Evolutionary conservation across 2,329 filamentous ascomycete species (phyloP).

Genomic region (Arthrobotrys pseudoclavata): DNA sequence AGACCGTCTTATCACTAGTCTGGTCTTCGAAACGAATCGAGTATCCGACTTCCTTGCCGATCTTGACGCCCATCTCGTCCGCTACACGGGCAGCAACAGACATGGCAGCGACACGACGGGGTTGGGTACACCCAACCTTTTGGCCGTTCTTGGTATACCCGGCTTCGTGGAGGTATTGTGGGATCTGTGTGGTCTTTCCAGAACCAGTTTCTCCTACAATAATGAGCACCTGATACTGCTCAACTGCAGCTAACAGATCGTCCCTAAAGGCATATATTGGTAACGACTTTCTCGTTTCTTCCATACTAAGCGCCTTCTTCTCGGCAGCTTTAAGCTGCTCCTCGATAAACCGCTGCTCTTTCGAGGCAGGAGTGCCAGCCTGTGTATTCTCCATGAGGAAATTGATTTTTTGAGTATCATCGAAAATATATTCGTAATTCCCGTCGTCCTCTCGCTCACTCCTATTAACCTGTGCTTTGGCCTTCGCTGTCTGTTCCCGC

Average conservation of each 20-base stretch:
- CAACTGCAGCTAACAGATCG: slow-evolving; percentile 86
- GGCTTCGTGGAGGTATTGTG: slow-evolving; percentile 92
- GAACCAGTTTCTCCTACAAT: slow-evolving; percentile 95
- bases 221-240: slow-evolving; percentile 86
- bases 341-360: slow-evolving; percentile 83
- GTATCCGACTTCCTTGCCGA: slow-evolving; percentile 94
- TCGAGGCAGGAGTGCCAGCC: slow-evolving; percentile 77
- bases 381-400: slow-evolving; percentile 84
- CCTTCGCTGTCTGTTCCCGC: slow-evolving; percentile 86
- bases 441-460: slow-evolving; percentile 81
- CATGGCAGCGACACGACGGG: slow-evolving; percentile 95
- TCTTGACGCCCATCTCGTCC: slow-evolving; percentile 89
- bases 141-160: slow-evolving; percentile 86
- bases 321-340: slow-evolving; percentile 90
- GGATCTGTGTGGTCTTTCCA: slow-evolving; percentile 95
- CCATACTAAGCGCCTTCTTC: slow-evolving; percentile 86
- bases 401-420: slow-evolving; percentile 87
- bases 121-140: slow-evolving; percentile 94
- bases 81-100: slow-evolving; percentile 95
- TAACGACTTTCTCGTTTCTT: slow-evolving; percentile 89
- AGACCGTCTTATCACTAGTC: slow-evolving; percentile 87
- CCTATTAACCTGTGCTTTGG: slow-evolving; percentile 76
- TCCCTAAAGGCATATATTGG: slow-evolving; percentile 92
- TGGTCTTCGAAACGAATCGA: slow-evolving; percentile 94
- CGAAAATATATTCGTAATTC: slow-evolving; percentile 93